phyloP scores from a whole-genome alignment of 208 protist species.

The Leishmania major region DNA sequence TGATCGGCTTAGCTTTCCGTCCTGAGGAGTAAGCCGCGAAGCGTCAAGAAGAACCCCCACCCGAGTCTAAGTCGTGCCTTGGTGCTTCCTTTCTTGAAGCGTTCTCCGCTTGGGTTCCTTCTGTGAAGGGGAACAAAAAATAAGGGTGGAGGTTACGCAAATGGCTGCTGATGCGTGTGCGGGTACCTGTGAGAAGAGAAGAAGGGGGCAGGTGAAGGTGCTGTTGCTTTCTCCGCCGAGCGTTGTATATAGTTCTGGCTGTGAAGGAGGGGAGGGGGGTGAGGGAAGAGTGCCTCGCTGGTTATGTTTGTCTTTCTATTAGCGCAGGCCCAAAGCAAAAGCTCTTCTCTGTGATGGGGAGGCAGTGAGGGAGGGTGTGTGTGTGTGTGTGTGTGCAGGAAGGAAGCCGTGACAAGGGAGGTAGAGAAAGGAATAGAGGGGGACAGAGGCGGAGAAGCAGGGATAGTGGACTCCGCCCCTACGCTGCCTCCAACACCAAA shows the following conservation, averaged over 20 bases:
- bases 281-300: not conserved
- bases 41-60: not conserved
- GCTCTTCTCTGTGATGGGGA: not conserved
- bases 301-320: not conserved
- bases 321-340: not conserved
- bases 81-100: not conserved
- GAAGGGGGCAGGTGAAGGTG: not conserved
- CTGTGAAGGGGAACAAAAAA: not conserved
- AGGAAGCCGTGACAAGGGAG: not conserved
- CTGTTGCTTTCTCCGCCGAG: not conserved
- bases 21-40: not conserved
- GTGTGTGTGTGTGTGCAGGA: not conserved
- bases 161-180: not conserved
- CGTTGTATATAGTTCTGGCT: not conserved
- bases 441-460: conserved; percentile 5
- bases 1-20: not conserved
- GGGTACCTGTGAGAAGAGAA: not conserved
- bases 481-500: not conserved
- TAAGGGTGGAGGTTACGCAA: not conserved
- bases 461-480: not conserved
- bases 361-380: not conserved
- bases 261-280: not conserved
- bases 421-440: conserved; percentile 21
- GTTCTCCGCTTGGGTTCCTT: not conserved
- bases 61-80: not conserved